phyloP scores from a whole-genome alignment of 2,329 filamentous ascomycete species.

The Bisporella sp. region DNA sequence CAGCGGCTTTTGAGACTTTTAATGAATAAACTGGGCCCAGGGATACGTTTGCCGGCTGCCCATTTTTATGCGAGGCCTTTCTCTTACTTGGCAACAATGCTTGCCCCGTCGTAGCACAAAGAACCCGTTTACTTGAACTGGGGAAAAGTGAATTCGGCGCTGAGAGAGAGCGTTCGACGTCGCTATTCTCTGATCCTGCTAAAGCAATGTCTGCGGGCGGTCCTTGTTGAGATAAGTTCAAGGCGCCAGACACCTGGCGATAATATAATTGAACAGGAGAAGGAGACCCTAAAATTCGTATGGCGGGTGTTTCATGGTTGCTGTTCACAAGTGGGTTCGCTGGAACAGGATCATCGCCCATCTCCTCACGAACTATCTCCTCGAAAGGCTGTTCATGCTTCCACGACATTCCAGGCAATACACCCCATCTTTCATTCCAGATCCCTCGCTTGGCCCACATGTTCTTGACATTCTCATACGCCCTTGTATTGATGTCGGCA shows the following conservation, averaged over 20 bases:
- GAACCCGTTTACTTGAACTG: constrained; percentile 5
- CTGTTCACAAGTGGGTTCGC: constrained; percentile 12
- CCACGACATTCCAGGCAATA: constrained; percentile 13
- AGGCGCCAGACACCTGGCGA: constrained; percentile 2
- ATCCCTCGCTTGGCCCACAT: constrained; percentile 23
- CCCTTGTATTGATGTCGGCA: constrained; percentile 23
- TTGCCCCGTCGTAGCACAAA: too few species aligned
- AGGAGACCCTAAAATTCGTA: constrained; percentile 10
- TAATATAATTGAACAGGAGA: constrained; percentile 8
- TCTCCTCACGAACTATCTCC: not conserved
- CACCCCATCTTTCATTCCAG: constrained; percentile 24
- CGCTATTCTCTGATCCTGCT: constrained; percentile 2
- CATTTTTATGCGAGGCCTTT: too few species aligned
- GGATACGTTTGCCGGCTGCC: too few species aligned
- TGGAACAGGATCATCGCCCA: constrained; percentile 2
- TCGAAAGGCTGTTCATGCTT: constrained; percentile 23
- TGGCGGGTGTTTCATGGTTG: constrained; percentile 12
- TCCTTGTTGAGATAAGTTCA: constrained; percentile 5
- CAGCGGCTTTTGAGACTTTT: too few species aligned
- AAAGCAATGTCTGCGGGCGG: not conserved
- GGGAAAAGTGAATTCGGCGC: constrained; percentile 1
- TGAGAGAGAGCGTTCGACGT: constrained; percentile 2
- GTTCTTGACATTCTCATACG: constrained; percentile 25
- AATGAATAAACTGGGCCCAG: too few species aligned
- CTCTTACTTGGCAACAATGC: too few species aligned